phyloP scores from a whole-genome alignment of 1,284 basidiomycete species.

The Sporisorium sorghi region DNA sequence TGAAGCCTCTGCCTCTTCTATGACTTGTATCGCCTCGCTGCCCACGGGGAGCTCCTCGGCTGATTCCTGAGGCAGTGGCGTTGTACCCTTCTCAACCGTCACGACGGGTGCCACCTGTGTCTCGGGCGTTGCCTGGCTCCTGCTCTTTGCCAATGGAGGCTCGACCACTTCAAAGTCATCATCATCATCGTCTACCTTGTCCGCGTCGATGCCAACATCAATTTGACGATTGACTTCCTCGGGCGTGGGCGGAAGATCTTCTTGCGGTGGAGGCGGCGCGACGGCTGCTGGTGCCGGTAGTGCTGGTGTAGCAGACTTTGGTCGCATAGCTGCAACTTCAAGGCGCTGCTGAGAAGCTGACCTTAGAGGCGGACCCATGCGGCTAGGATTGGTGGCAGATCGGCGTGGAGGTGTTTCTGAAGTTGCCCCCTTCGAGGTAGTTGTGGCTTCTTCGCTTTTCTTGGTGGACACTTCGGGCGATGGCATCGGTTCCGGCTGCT shows the following conservation, averaged over 20 bases:
- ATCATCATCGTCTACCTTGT: conserved; percentile 7
- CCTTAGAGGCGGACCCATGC: conserved; percentile 40
- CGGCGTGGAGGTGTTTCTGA: conserved; percentile 3
- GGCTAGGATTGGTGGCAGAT: neutral
- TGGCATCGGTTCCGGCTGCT: conserved; percentile 10
- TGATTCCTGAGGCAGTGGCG: neutral
- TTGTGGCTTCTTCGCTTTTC: neutral
- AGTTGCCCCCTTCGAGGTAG: neutral
- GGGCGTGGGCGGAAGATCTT: conserved; percentile 32
- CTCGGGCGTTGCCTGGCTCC: neutral
- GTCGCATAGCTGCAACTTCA: conserved; percentile 14
- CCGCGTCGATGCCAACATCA: conserved; percentile 12
- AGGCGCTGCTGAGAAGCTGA: conserved; percentile 45
- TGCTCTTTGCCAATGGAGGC: neutral
- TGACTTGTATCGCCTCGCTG: neutral
- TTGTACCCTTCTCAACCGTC: neutral
- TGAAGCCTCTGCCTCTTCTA: neutral
- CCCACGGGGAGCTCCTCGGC: neutral
- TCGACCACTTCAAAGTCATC: conserved; percentile 24
- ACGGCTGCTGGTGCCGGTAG: neutral
- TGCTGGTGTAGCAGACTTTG: conserved; percentile 5
- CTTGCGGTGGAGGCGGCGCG: conserved; percentile 7
- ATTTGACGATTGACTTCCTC: conserved; percentile 45
- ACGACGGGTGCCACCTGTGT: neutral
- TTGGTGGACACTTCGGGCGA: conserved; percentile 6